Base-by-base conservation (phyloP, 805 yeast species). In the Pichia exigua region DNA sequence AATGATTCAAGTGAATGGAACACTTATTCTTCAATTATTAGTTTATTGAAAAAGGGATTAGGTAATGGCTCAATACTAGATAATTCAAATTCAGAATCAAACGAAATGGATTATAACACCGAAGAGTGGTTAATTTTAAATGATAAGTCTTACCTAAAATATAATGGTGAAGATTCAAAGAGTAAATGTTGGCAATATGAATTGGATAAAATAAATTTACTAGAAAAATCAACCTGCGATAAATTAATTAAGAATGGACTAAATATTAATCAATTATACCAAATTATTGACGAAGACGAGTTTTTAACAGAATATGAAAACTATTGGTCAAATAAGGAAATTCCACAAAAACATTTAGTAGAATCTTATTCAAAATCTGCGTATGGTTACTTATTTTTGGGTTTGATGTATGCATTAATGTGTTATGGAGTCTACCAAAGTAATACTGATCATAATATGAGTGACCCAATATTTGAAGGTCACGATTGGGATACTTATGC, bases 281-380 rank as follows among this genome's bases (percentile, higher is more conserved):
- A 83, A 76, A 65, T 83, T 79, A 64, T 85, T 76, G 53, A 79
- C 66, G 17, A 82, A 74, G 48, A 83, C 73, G 50, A 87, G 67
- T 63, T 86, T 75, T 30, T 88, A 83, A 61, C 79, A 82, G 65
- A 87, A 76, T 72, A 85, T 77, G 61, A 77, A 61, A 43, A 54
- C 13, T 65, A 62, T 48, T 69, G 71, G 69, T 42, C 45, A 4
- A 55, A 60, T 47, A 53, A 54, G 1, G 22, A 44, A 7, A 49
- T 47, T 42, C 35, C 22, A 4, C 61, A 56, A 17, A 61, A 61
- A 35, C 72, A 69, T 51, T 44, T 69, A 9, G 54, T 64, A 3
- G 52, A 60, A 15, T 30, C 50, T 22, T 64, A 65, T 35, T 57
- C 61, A 13, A 60, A 61, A 45, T 30, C 65, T 11, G 56, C 55